These are phyloP conservation scores for Alternaria gaisen DNA, from an alignment of 2,329 filamentous ascomycete genomes.

Conservation along the genomic window DNA sequence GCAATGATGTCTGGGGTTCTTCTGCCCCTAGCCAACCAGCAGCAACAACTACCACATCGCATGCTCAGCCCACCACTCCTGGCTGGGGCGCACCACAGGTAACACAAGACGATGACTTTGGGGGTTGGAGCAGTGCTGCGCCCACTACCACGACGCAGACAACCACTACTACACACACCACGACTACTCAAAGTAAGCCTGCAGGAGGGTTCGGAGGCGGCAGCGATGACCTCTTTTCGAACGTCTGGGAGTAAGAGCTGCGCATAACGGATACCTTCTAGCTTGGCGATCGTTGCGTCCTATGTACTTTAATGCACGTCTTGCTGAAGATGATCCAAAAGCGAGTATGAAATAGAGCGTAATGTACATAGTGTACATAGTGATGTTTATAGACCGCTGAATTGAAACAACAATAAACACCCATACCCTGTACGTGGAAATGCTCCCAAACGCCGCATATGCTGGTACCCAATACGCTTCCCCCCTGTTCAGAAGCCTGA, in stretches of 20 bases:
- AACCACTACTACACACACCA: constrained; percentile 46
- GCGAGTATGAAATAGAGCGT: background rate
- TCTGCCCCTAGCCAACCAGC: constrained; percentile 64
- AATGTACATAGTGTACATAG: constrained; percentile 10
- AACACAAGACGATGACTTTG: constrained; percentile 91
- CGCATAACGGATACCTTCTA: background rate
- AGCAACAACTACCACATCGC: constrained; percentile 42
- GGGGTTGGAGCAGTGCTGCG: constrained; percentile 85
- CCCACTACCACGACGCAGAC: constrained; percentile 62
- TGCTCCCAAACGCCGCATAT: constrained; percentile 6
- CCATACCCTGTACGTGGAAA: background rate
- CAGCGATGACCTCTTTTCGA: constrained; percentile 88
- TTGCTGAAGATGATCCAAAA: background rate
- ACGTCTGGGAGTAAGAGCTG: constrained; percentile 80
- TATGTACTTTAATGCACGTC: background rate
- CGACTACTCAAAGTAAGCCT: constrained; percentile 53
- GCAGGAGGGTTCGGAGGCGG: constrained; percentile 63
- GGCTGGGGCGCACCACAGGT: constrained; percentile 69
- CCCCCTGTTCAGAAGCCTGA: background rate
- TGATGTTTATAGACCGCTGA: constrained; percentile 11
- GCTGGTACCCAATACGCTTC: background rate
- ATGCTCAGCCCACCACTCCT: constrained; percentile 57
- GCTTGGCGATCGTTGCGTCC: background rate
- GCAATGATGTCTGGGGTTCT: constrained; percentile 80
- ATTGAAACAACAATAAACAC: constrained; percentile 3